Evolutionary conservation across 148 eudicot genomes (phyloP).

Genomic region (Chenopodium formosanum): DNA sequence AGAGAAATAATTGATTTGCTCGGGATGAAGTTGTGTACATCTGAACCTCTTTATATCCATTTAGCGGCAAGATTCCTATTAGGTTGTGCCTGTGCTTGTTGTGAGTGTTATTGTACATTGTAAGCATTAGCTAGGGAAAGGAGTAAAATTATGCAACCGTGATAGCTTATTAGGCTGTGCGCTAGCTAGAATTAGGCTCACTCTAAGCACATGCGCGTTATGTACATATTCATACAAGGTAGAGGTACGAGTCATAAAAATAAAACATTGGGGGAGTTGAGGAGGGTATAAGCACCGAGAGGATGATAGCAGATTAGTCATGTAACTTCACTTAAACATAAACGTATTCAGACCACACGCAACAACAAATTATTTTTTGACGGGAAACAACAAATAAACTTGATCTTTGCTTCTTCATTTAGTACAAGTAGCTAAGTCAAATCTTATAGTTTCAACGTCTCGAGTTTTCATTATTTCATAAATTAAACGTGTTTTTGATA

Average conservation of each 20-base stretch:
- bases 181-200: conserved; percentile 6
- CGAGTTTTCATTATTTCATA: too few relatives aligned
- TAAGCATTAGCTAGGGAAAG: conserved; percentile 9
- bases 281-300: neutral
- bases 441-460: too few relatives aligned
- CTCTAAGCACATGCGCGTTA: neutral
- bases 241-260: conserved; percentile 7
- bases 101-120: neutral
- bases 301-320: neutral
- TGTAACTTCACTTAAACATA: neutral
- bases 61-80: conserved; percentile 8
- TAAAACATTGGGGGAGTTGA: neutral
- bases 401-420: neutral
- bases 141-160: neutral
- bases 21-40: conserved; percentile 16
- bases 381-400: too few relatives aligned
- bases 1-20: neutral
- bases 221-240: neutral
- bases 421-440: too few relatives aligned
- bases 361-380: too few relatives aligned
- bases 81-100: neutral
- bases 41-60: neutral
- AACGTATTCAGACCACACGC: too few relatives aligned
- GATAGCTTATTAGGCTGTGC: neutral
- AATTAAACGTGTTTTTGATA: too few relatives aligned